phyloP scores from a whole-genome alignment of 345 rosid species.

The Dipteronia sinensis region DNA sequence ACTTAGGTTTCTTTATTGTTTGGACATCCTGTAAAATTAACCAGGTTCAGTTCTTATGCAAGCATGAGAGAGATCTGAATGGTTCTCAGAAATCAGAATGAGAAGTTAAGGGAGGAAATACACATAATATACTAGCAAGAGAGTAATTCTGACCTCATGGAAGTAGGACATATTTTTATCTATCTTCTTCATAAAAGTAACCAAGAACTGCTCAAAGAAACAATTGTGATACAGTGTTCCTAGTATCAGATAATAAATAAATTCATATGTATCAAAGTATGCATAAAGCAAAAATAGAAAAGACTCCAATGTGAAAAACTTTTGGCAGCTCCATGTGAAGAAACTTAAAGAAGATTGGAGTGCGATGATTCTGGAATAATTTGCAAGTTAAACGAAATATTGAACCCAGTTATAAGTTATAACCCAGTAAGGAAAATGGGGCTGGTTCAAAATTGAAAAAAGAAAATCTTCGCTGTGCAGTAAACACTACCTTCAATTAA shows the following conservation, averaged over 20 bases:
- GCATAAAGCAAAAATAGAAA: neutral
- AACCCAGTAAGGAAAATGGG: neutral
- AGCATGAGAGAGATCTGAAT: neutral
- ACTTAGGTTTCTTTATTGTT: conserved; percentile 24
- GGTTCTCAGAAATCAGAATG: neutral
- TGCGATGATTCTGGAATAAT: neutral
- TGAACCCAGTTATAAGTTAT: neutral
- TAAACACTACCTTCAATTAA: neutral
- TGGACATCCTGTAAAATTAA: conserved; percentile 31
- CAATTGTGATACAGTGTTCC: conserved; percentile 6
- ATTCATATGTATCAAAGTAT: neutral
- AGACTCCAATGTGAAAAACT: neutral
- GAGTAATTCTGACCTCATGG: conserved; percentile 18
- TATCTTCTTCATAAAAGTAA: conserved; percentile 16
- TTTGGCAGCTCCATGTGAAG: neutral
- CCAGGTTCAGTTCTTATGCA: conserved; percentile 2
- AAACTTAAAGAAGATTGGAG: neutral
- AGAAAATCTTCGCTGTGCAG: neutral
- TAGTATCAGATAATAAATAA: neutral
- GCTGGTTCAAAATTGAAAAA: neutral
- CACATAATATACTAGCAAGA: conserved; percentile 21
- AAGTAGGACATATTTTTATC: neutral
- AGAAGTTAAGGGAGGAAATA: conserved; percentile 4
- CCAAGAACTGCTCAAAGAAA: conserved; percentile 32
- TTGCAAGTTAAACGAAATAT: neutral